phyloP scores from a whole-genome alignment of 345 rosid genomes.

The Melastoma malabathricum region DNA sequence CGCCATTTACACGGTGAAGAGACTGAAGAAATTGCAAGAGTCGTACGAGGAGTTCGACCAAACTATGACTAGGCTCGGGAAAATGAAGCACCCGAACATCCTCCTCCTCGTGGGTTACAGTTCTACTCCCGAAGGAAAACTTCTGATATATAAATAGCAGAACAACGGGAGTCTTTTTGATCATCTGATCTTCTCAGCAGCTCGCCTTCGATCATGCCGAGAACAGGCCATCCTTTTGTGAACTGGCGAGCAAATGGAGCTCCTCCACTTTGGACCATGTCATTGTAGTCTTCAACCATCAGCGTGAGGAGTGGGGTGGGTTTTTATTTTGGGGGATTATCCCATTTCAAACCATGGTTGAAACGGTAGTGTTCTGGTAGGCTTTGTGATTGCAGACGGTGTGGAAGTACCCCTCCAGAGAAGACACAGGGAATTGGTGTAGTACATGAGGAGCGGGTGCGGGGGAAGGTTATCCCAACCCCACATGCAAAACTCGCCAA shows the following conservation, averaged over 20 bases:
- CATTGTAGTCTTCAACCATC: slow-evolving; percentile 40
- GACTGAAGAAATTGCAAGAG: slow-evolving; percentile 34
- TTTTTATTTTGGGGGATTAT: slow-evolving; percentile 58
- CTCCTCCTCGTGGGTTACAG: slow-evolving; percentile 37
- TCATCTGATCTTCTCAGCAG: slow-evolving; percentile 29
- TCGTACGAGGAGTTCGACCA: slow-evolving; percentile 26
- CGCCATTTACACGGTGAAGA: slow-evolving; percentile 33
- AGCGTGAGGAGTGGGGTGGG: slow-evolving; percentile 42
- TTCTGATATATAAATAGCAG: slow-evolving; percentile 44
- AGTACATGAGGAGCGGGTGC: slow-evolving; percentile 83
- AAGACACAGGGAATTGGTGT: slow-evolving; percentile 69
- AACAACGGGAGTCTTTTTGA: slow-evolving; percentile 40
- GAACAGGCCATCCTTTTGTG: slow-evolving; percentile 38
- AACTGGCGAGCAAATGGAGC: slow-evolving; percentile 79
- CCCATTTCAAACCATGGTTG: slow-evolving; percentile 74
- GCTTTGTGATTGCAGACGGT: slow-evolving; percentile 82
- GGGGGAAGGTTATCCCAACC: slow-evolving; percentile 98
- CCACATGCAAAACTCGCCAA: slow-evolving; percentile 74
- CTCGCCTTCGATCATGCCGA: slow-evolving; percentile 48
- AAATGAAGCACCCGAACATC: slow-evolving; percentile 43
- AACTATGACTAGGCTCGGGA: slow-evolving; percentile 32
- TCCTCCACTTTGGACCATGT: slow-evolving; percentile 74
- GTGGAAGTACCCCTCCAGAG: slow-evolving; percentile 85
- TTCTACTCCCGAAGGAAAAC: slow-evolving; percentile 32
- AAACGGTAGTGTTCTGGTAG: slow-evolving; percentile 76